Percentiles rank a stretch among this genome's conserved stretches.
Evolutionary conservation across 495 filamentous ascomycete genomes (phyloP).

Genomic region (Trichoderma reesei): DNA sequence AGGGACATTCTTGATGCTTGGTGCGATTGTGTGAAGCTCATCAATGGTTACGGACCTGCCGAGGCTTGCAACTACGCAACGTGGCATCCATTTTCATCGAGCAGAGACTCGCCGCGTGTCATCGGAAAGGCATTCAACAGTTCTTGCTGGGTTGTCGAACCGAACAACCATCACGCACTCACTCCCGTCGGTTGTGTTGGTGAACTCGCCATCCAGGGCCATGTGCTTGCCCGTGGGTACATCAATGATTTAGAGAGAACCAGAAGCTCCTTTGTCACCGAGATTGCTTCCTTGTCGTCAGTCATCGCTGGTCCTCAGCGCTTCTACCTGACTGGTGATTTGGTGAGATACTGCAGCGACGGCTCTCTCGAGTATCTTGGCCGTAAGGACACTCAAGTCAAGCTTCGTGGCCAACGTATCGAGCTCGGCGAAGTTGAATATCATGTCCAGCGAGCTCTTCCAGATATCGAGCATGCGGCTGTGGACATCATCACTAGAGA

Average conservation of each 20-base stretch:
- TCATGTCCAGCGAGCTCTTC: neutral
- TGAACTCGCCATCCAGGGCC: slow-evolving; percentile 31
- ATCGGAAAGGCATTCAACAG: slow-evolving; percentile 18
- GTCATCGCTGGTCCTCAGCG: slow-evolving; percentile 19
- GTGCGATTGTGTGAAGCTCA: slow-evolving; percentile 10
- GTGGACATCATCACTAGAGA: neutral
- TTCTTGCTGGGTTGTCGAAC: slow-evolving; percentile 33
- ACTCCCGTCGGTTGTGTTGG: slow-evolving; percentile 35
- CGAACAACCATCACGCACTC: slow-evolving; percentile 22
- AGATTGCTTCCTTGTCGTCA: slow-evolving; percentile 13
- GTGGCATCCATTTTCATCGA: neutral
- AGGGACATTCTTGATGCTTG: slow-evolving; percentile 10
- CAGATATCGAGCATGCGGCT: neutral
- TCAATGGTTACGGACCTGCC: slow-evolving; percentile 40
- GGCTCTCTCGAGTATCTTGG: slow-evolving; percentile 15
- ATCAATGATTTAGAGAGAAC: slow-evolving; percentile 17
- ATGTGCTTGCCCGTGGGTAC: slow-evolving; percentile 30
- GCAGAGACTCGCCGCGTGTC: neutral
- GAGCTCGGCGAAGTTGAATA: slow-evolving; percentile 20
- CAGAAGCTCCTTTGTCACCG: neutral
- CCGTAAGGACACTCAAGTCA: slow-evolving; percentile 20
- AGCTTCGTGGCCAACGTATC: slow-evolving; percentile 20
- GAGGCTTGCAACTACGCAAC: slow-evolving; percentile 18
- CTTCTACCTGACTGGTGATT: slow-evolving; percentile 38
- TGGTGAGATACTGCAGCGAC: slow-evolving; percentile 16